Conservation (phyloP, 2,329 filamentous ascomycete genomes). For the Colletotrichum acutatum region DNA sequence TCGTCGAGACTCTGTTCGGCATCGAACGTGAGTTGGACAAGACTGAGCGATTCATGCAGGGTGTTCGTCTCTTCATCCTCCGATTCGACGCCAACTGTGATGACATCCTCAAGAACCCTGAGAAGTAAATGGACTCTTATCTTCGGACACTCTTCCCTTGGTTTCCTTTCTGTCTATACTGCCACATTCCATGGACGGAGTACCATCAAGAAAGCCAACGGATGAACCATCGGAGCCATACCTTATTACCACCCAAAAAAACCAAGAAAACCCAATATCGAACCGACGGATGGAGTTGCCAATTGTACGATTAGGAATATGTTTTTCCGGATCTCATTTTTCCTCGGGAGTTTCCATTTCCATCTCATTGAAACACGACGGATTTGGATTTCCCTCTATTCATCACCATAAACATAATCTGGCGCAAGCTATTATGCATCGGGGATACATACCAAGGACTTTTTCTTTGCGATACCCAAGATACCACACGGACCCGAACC, state of each 20-base stretch:
- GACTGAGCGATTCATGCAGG: slow-evolving; percentile 93
- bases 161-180: slow-evolving; percentile 32
- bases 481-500: slow-evolving; percentile 26
- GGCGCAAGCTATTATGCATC: slow-evolving; percentile 36
- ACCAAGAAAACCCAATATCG: slow-evolving; percentile 27
- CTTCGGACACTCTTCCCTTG: slow-evolving; percentile 28
- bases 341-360: slow-evolving; percentile 27
- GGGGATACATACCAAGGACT: slow-evolving; percentile 32
- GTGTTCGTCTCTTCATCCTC: slow-evolving; percentile 88
- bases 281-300: slow-evolving; percentile 30
- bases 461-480: slow-evolving; percentile 38
- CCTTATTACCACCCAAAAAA: not conserved
- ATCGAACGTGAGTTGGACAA: slow-evolving; percentile 88
- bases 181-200: not conserved
- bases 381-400: slow-evolving; percentile 34
- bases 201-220: slow-evolving; percentile 8
- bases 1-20: slow-evolving; percentile 95
- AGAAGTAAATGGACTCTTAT: slow-evolving; percentile 53
- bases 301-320: slow-evolving; percentile 36
- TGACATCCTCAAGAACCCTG: slow-evolving; percentile 78
- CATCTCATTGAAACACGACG: slow-evolving; percentile 12
- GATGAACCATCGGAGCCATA: slow-evolving; percentile 15
- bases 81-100: slow-evolving; percentile 97
- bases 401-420: slow-evolving; percentile 36
- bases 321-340: slow-evolving; percentile 32